A percentile compares a stretch with the other conserved stretches of the same genome.
phyloP scores from a whole-genome alignment of 2,329 filamentous ascomycete genomes.

The Mariannaea sp. region DNA sequence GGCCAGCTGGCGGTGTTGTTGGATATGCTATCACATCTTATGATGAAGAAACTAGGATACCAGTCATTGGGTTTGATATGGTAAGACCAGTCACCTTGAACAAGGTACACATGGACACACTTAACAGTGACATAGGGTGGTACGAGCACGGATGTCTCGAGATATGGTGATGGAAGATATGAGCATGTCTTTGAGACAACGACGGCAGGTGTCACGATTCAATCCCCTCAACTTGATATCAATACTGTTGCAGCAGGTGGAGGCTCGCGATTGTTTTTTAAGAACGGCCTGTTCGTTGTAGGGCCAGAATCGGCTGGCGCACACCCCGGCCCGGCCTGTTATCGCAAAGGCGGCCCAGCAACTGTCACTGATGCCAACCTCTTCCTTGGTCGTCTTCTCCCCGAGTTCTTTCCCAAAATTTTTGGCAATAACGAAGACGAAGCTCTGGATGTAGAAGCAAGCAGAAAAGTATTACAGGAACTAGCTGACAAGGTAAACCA shows the following conservation, averaged over 20 bases:
- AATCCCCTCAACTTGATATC: conserved; percentile 90
- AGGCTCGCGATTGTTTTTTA: conserved; percentile 83
- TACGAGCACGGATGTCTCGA: conserved; percentile 87
- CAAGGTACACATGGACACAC: background rate
- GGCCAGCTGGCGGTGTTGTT: conserved; percentile 90
- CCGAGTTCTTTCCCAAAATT: conserved; percentile 93
- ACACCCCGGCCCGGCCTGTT: conserved; percentile 88
- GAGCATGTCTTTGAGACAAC: conserved; percentile 96
- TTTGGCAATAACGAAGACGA: conserved; percentile 90
- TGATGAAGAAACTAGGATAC: conserved; percentile 78
- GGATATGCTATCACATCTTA: conserved; percentile 92
- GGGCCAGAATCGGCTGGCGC: conserved; percentile 89
- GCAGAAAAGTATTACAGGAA: conserved; percentile 74
- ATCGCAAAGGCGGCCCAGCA: conserved; percentile 84
- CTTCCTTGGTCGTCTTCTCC: conserved; percentile 80
- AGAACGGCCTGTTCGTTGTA: conserved; percentile 87
- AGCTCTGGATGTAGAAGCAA: conserved; percentile 76
- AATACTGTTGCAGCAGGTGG: conserved; percentile 94
- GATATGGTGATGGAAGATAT: conserved; percentile 83
- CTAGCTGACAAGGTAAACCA: conserved; percentile 78
- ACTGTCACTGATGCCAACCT: conserved; percentile 95
- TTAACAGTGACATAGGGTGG: conserved; percentile 61
- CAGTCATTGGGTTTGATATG: conserved; percentile 96
- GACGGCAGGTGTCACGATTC: conserved; percentile 91
- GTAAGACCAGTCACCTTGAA: conserved; percentile 28